Evolutionary conservation across 345 rosid genomes (phyloP).

Genomic region (Jatropha curcas): DNA sequence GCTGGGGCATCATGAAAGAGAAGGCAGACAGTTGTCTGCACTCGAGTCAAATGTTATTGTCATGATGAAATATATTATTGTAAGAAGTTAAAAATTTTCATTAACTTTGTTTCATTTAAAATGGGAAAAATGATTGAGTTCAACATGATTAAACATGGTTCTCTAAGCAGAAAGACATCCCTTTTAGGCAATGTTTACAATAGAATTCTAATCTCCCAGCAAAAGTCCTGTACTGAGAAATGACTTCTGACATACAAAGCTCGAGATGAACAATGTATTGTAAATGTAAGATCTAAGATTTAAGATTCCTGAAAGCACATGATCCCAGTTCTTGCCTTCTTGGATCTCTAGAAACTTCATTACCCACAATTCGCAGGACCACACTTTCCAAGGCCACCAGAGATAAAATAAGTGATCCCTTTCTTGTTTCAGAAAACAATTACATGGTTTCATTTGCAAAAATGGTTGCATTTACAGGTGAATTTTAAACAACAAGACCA

Average conservation of each 20-base stretch:
- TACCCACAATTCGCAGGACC: not conserved
- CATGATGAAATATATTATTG: constrained; percentile 5
- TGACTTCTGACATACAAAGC: not conserved
- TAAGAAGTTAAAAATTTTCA: too few relatives aligned
- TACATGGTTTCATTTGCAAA: too few relatives aligned
- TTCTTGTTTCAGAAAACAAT: too few relatives aligned
- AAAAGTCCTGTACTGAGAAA: not conserved
- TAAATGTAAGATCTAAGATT: not conserved
- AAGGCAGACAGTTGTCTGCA: constrained; percentile 20
- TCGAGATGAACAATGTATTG: not conserved
- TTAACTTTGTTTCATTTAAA: too few relatives aligned
- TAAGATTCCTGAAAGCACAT: not conserved
- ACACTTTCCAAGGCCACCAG: not conserved
- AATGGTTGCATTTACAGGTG: too few relatives aligned
- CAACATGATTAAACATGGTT: not conserved
- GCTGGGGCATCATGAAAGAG: not conserved
- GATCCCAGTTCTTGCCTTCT: constrained; percentile 18
- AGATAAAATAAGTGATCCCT: too few relatives aligned
- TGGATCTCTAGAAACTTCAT: constrained; percentile 5
- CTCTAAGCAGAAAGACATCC: not conserved
- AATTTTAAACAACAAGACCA: too few relatives aligned
- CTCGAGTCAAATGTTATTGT: constrained; percentile 12
- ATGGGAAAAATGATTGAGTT: constrained; percentile 9
- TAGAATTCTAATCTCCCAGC: not conserved
- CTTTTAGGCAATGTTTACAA: not conserved